These are phyloP conservation scores for Omphalea diandra DNA, from an alignment of 441 rosid species.

Conservation along the genomic window DNA sequence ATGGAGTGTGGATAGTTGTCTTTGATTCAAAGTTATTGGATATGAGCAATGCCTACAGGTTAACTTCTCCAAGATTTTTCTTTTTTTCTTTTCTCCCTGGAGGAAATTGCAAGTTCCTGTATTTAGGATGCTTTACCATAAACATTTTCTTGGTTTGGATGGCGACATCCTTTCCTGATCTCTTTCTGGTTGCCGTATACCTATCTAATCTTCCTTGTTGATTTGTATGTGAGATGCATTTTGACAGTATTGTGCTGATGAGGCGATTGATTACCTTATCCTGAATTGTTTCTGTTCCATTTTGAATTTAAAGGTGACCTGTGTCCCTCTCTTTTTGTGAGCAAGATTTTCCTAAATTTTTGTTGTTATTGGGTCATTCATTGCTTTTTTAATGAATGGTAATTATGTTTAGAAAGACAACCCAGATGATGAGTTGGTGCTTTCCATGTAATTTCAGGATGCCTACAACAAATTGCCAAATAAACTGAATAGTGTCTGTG, in stretches of 20 bases:
- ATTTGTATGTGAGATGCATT: neutral
- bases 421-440: no score
- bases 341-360: no score
- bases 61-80: no score
- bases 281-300: neutral
- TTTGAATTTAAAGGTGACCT: neutral
- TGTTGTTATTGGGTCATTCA: no score
- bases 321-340: neutral
- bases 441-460: no score
- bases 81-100: no score
- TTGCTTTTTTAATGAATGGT: no score
- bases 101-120: neutral
- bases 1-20: neutral
- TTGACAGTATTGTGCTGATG: neutral
- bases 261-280: slow-evolving; percentile 6
- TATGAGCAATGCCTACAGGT: neutral
- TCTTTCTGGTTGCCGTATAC: neutral
- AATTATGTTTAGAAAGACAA: no score
- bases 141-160: neutral
- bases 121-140: neutral
- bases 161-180: neutral
- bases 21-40: no score
- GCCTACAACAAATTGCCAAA: no score
- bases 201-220: slow-evolving; percentile 8
- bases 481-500: no score